These are phyloP conservation scores for Scheffersomyces illinoinensis DNA, from an alignment of 1,139 yeast species.

Conservation along the genomic window DNA sequence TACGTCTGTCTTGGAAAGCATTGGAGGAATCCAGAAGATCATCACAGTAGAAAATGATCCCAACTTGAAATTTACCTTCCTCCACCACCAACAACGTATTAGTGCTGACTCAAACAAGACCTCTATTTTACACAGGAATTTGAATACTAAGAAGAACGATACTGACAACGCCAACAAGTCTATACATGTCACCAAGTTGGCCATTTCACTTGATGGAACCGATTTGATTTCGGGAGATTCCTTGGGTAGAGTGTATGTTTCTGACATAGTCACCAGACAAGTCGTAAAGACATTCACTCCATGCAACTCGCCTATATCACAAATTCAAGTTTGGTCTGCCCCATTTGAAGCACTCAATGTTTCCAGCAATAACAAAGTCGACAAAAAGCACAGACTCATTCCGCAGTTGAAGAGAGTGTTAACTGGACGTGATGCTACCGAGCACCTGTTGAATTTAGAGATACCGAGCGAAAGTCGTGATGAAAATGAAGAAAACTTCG, in stretches of 20 bases:
- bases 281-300: slow-evolving; percentile 65
- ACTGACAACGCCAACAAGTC: slow-evolving; percentile 7
- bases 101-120: slow-evolving; percentile 13
- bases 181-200: slow-evolving; percentile 48
- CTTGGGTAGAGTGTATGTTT: slow-evolving; percentile 63
- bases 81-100: slow-evolving; percentile 50
- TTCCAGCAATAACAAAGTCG: slow-evolving; percentile 18
- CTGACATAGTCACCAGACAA: slow-evolving; percentile 80
- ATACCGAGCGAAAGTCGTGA: slow-evolving; percentile 23
- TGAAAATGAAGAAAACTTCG: slow-evolving; percentile 21
- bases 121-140: slow-evolving; percentile 10
- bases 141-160: slow-evolving; percentile 2
- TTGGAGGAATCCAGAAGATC: slow-evolving; percentile 58
- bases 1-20: slow-evolving; percentile 48
- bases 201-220: slow-evolving; percentile 76
- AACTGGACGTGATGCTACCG: slow-evolving; percentile 40
- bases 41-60: slow-evolving; percentile 53
- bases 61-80: slow-evolving; percentile 53
- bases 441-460: slow-evolving; percentile 55
- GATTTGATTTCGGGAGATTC: slow-evolving; percentile 72
- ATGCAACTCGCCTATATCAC: slow-evolving; percentile 41
- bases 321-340: slow-evolving; percentile 17
- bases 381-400: slow-evolving; percentile 41
- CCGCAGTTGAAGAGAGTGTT: slow-evolving; percentile 66
- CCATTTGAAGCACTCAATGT: slow-evolving; percentile 12